Conservation (phyloP, 106 monocot genomes). For the Cymbidium sinense region DNA sequence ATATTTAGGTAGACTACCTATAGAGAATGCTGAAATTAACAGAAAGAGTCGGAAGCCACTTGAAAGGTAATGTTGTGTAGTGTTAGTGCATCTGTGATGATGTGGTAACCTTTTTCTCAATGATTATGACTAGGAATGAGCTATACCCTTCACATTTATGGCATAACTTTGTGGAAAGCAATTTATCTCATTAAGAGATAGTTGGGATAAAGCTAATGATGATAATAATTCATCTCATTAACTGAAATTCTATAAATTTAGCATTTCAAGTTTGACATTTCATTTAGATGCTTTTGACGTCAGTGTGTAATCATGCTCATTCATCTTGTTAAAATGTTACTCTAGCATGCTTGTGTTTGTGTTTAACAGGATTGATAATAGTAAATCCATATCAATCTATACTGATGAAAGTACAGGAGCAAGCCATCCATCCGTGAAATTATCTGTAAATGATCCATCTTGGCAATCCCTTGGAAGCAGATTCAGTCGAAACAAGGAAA, state of each 20-base stretch:
- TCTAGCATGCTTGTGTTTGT: not conserved
- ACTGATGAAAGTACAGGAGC: conserved; percentile 39
- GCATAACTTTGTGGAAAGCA: not conserved
- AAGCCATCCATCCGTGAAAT: conserved; percentile 16
- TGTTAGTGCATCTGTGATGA: not conserved
- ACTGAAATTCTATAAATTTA: not conserved
- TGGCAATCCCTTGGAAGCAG: conserved; percentile 66
- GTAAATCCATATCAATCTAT: conserved; percentile 51
- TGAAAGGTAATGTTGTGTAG: conserved; percentile 28
- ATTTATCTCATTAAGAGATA: not conserved
- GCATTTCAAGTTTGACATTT: conserved; percentile 4
- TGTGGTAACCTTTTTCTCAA: not conserved
- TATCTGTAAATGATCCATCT: conserved; percentile 29
- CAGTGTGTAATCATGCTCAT: not conserved
- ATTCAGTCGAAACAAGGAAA: conserved; percentile 79
- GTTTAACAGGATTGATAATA: conserved; percentile 40
- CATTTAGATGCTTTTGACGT: not conserved
- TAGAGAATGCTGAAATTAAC: conserved; percentile 10
- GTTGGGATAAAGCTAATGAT: not conserved
- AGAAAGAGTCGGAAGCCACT: conserved; percentile 30
- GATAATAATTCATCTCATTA: not conserved
- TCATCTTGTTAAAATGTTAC: not conserved
- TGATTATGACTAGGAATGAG: not conserved
- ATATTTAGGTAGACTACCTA: conserved; percentile 31
- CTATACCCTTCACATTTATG: not conserved